Conservation (phyloP, 805 yeast genomes). For the Isabelozyma pseudorhagii region DNA sequence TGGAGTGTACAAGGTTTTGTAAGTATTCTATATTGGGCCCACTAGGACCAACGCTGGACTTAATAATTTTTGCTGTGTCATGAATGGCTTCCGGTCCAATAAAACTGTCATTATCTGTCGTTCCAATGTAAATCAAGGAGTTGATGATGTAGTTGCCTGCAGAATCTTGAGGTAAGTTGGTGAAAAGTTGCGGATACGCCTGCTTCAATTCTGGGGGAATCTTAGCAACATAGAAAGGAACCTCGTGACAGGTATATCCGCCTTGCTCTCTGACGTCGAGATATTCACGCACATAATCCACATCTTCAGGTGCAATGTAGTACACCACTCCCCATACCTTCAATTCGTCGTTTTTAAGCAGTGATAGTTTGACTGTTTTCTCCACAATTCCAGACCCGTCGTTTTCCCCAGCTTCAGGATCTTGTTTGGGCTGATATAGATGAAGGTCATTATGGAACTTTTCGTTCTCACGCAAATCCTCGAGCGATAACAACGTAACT, state of each 20-base stretch:
- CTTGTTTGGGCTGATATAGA: slow-evolving; percentile 22
- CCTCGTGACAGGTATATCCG: slow-evolving; percentile 72
- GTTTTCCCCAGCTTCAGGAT: slow-evolving; percentile 7
- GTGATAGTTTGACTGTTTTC: slow-evolving; percentile 7
- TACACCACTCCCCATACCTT: slow-evolving; percentile 81
- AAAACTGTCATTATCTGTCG: slow-evolving; percentile 75
- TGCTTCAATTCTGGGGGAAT: neutral
- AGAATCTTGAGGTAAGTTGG: slow-evolving; percentile 10
- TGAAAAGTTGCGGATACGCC: slow-evolving; percentile 1
- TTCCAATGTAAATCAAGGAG: slow-evolving; percentile 79
- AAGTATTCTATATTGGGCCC: slow-evolving; percentile 79
- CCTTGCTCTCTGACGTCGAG: slow-evolving; percentile 84
- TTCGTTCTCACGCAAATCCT: slow-evolving; percentile 44
- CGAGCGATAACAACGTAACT: slow-evolving; percentile 68
- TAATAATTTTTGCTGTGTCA: slow-evolving; percentile 60
- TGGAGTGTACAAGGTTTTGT: slow-evolving; percentile 47
- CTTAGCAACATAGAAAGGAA: slow-evolving; percentile 55
- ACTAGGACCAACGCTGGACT: slow-evolving; percentile 66
- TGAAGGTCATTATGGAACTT: slow-evolving; percentile 43
- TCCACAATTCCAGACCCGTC: slow-evolving; percentile 8
- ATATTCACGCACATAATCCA: slow-evolving; percentile 59
- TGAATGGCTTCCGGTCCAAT: slow-evolving; percentile 72
- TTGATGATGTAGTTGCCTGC: slow-evolving; percentile 43
- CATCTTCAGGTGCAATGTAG: slow-evolving; percentile 65
- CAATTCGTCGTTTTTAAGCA: slow-evolving; percentile 40